These are phyloP conservation scores for Ceriops zippeliana DNA, from an alignment of 345 rosid genomes.

Conservation along the genomic window DNA sequence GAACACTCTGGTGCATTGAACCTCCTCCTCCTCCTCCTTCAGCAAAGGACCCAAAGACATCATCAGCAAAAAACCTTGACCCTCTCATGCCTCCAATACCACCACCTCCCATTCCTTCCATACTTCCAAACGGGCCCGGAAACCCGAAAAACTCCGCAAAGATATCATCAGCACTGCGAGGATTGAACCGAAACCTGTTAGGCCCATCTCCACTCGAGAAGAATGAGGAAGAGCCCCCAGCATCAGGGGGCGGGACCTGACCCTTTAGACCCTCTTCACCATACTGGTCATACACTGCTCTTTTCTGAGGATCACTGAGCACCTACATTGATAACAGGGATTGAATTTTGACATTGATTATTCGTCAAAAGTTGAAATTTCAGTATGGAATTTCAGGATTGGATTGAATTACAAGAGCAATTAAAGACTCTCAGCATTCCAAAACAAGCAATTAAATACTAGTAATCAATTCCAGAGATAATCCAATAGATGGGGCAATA, in stretches of 20 bases:
- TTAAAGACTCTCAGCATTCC: no score
- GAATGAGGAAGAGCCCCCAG: slow-evolving; percentile 13
- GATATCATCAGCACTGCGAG: slow-evolving; percentile 26
- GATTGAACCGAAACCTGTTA: slow-evolving; percentile 15
- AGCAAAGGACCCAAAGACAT: slow-evolving; percentile 16
- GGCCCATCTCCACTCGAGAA: slow-evolving; percentile 24
- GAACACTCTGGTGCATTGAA: slow-evolving; percentile 17
- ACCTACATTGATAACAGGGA: slow-evolving; percentile 9
- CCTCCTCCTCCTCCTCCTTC: slow-evolving; percentile 22
- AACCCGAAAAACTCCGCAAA: slow-evolving; percentile 21
- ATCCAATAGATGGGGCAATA: no score
- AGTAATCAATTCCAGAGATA: no score
- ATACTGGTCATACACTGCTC: slow-evolving; percentile 27
- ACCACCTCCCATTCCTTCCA: slow-evolving; percentile 12
- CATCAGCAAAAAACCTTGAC: slow-evolving; percentile 19
- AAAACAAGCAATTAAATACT: no score
- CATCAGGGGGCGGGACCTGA: slow-evolving; percentile 21
- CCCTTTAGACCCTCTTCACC: slow-evolving; percentile 36
- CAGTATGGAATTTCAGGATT: no score
- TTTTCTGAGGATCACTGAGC: slow-evolving; percentile 26
- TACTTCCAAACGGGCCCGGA: slow-evolving; percentile 19
- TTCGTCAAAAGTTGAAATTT: not conserved
- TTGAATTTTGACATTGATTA: not conserved
- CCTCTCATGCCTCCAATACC: slow-evolving; percentile 18
- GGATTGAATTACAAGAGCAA: no score